Percentiles rank a stretch among this genome's conserved stretches.
Conservation (phyloP, 805 yeast genomes). For the Candida ascalaphidarum region DNA sequence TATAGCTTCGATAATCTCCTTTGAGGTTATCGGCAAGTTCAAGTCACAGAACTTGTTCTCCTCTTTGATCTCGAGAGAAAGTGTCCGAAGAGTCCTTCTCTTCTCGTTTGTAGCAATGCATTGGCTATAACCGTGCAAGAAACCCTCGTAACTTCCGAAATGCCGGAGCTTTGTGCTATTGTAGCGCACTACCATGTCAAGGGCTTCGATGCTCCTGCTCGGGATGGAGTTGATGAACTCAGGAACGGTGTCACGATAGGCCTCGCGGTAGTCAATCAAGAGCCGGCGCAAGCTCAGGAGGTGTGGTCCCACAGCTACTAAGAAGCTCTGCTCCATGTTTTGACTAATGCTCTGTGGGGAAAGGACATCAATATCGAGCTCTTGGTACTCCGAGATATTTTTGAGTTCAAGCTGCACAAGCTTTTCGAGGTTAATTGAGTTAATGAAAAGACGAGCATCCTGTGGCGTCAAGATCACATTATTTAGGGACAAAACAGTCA, state of each 20-base stretch:
- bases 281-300: conserved; percentile 17
- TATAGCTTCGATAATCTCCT: conserved; percentile 7
- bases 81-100: conserved; percentile 13
- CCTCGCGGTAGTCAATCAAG: conserved; percentile 33
- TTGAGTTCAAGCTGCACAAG: conserved; percentile 20
- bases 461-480: conserved; percentile 12
- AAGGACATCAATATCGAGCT: conserved; percentile 1
- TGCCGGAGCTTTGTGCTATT: conserved; percentile 22
- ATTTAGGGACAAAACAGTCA: conserved; percentile 14
- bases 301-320: conserved; percentile 13
- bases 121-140: conserved; percentile 8
- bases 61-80: conserved; percentile 33
- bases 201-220: conserved; percentile 13
- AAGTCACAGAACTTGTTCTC: conserved; percentile 25
- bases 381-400: conserved; percentile 28
- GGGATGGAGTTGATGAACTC: conserved; percentile 17
- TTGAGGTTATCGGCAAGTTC: conserved; percentile 14
- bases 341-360: conserved; percentile 1
- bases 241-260: conserved; percentile 31
- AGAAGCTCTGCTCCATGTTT: conserved; percentile 12
- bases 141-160: conserved; percentile 2
- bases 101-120: conserved; percentile 12
- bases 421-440: conserved; percentile 10
- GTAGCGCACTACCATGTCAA: conserved; percentile 34
- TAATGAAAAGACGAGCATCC: conserved; percentile 12